These are phyloP conservation scores for Eragrostis nindensis DNA, from an alignment of 176 grass and related monocot species.

Conservation along the genomic window DNA sequence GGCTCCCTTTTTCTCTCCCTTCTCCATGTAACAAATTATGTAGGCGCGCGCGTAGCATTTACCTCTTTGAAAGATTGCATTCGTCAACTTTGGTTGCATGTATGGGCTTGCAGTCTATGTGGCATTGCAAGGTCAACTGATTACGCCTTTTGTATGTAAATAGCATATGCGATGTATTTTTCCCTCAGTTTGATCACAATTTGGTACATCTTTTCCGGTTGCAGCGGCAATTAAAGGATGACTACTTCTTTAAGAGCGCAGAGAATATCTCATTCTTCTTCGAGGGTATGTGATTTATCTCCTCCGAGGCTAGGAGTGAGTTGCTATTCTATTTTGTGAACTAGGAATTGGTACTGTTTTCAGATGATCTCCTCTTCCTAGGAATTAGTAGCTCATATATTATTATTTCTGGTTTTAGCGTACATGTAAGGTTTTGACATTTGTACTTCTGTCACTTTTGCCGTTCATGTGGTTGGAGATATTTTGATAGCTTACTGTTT, in stretches of 20 bases:
- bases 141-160: neutral
- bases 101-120: neutral
- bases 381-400: neutral
- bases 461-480: neutral
- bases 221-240: constrained; percentile 77
- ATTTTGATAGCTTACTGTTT: neutral
- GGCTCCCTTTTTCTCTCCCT: constrained; percentile 6
- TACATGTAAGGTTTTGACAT: constrained; percentile 1
- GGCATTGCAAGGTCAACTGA: neutral
- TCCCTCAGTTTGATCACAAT: neutral
- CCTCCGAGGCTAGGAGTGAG: neutral
- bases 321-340: neutral
- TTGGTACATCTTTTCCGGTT: constrained; percentile 20
- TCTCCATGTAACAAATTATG: neutral
- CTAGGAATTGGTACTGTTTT: constrained; percentile 18
- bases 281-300: constrained; percentile 62
- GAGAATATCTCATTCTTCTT: constrained; percentile 99
- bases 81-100: neutral
- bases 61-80: neutral
- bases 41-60: neutral
- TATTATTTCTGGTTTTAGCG: neutral
- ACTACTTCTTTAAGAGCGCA: constrained; percentile 86
- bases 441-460: neutral
- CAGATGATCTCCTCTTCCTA: neutral
- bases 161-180: neutral